Base-by-base conservation (phyloP, 257 asterid genomes). In the Nicotiana otophora region DNA sequence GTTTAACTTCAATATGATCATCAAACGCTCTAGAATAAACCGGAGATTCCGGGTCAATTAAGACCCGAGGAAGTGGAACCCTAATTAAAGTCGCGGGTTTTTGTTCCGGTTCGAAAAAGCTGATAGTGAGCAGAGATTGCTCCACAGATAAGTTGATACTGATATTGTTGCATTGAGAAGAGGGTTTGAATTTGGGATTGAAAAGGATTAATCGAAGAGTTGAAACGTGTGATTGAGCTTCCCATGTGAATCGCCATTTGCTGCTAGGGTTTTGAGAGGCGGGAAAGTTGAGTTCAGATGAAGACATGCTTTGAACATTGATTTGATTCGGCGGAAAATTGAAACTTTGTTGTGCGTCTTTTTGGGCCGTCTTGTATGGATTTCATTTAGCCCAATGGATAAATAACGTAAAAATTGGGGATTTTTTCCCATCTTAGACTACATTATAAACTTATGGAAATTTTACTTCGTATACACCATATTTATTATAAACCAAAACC, bases 1-100 rank as follows among this genome's bases (percentile, higher is more conserved):
- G 90, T 61, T 92, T 96, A 83, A 90, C 92, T 88, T 94, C 98
- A 84, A 96, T 87, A 82, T 92, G 94, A 85, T 90, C 95, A 84
- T 90, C 92, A 77, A 92, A 88, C 1, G 86, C 83, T 90, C 89
- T 93, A 78, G 87, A 86, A 69, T 84, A 85, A 85, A 88, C 80
- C 16, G 91, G 90, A 20, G 93, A 81, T 39, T 96, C 99, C 55
- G 87, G 81, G 85, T 96, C 98, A 36, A 96, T 80, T 84, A 96
- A 83, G 55, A 91, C 94, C 81, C 92, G 85, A 20, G 99, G 99
- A 26, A 91, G 83, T 7, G 92, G 97, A 3, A 93, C 93, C 60
- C 78, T 77, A 75, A 94, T 81, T 57, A 83, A 81, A 3, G 88
- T 86, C 87, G 84, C 90, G 51, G 61, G 65, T 64, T 80, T 83